Base-by-base conservation (phyloP, 306 rosid species). In the Malus asiatica region DNA sequence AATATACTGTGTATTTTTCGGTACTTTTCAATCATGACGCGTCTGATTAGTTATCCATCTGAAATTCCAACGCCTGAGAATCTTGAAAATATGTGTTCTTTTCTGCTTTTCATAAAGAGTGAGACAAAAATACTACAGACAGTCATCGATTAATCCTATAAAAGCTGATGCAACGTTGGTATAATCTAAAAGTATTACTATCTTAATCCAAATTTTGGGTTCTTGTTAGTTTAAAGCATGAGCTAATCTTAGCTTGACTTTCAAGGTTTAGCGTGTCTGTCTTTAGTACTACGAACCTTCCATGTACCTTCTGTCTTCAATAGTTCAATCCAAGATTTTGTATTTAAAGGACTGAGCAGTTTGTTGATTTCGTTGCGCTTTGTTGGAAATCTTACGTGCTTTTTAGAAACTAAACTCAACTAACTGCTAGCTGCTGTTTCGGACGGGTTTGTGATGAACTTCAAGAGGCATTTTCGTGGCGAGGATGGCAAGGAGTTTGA, bases 401-500 rank as follows among this genome's bases (percentile, higher is more conserved):
- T 29, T 64, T 48, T 2, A 20, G 70, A 66, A 20, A 20, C 46
- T 20, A 20, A 32, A 61, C n/a, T 5, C 5, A 48, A 48, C 55
- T 42, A 0, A 22, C 25, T 52, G 51, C 32, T 66, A 9, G 66
- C 13, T 33, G 11, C 32, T 9, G 19, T 20, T 44, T 40, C n/a
- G 57, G 29, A 5, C 23, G 2, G 29, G 29, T 27, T 27, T 27
- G 66, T 86, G 87, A 89, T 91, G 96, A 89, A 66, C 42, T 38
- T 76, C 2, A 83, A 76, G 25, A 74, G 75, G 74, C 29, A 46
- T 27, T 70, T 73, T 79, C 29, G 11, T 4, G 64, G 18, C 12
- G 76, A 48, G 74, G 80, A 58, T 32, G 68, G n/a, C 1, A 75
- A 32, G 27, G 71, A 46, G 32, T 59, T 30, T 11, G 2, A 59